phyloP scores from a whole-genome alignment of 768 basidiomycete genomes.

The Roridomyces roridus region DNA sequence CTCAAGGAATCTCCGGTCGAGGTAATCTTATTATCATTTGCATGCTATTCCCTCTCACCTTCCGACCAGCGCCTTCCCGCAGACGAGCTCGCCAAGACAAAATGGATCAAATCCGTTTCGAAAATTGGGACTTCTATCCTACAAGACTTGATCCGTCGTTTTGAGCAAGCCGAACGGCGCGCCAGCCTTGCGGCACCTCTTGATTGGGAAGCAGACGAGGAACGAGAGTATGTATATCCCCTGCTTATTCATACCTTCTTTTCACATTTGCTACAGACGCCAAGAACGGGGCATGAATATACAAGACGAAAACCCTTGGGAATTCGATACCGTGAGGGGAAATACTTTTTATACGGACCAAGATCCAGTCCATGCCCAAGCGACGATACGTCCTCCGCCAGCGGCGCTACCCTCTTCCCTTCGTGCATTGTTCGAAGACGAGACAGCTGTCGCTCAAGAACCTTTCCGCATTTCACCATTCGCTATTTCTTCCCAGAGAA shows the following conservation, averaged over 20 bases:
- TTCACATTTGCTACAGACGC: constrained; percentile 20
- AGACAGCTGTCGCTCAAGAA: constrained; percentile 41
- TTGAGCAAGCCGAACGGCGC: constrained; percentile 77
- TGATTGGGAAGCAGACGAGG: constrained; percentile 75
- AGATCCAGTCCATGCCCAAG: constrained; percentile 12
- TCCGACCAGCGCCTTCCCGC: constrained; percentile 76
- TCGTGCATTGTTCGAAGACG: constrained; percentile 78
- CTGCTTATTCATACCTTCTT: background rate
- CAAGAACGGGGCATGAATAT: constrained; percentile 25
- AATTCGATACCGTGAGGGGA: constrained; percentile 77
- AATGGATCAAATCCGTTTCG: constrained; percentile 84
- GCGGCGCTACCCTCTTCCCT: constrained; percentile 71
- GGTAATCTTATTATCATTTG: constrained; percentile 48
- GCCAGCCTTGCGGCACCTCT: constrained; percentile 78
- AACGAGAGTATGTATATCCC: constrained; percentile 50
- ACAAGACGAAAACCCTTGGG: constrained; percentile 61
- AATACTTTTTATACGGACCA: background rate
- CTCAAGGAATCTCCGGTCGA: constrained; percentile 82
- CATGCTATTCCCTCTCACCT: background rate
- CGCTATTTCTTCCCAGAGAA: constrained; percentile 30
- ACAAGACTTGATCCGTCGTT: constrained; percentile 81
- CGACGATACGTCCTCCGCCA: constrained; percentile 35
- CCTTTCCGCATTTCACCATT: constrained; percentile 49
- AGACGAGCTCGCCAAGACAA: constrained; percentile 86
- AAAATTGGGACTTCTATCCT: constrained; percentile 73